Evolutionary conservation across 352 stramenopile genomes (phyloP).

Genomic region (Pythium dissotocum): DNA sequence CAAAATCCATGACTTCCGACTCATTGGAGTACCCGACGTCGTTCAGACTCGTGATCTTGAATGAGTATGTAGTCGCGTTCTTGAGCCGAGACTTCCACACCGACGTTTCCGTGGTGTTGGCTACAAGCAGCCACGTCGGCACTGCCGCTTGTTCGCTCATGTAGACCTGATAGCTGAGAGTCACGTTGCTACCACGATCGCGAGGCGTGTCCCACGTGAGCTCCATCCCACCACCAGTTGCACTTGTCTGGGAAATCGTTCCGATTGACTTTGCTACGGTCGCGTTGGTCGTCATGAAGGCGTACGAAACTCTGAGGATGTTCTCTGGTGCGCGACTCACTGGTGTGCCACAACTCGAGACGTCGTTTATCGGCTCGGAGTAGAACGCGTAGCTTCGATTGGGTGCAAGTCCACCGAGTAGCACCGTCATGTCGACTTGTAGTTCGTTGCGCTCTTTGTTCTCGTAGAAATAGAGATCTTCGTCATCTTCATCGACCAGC

Average conservation of each 20-base stretch:
- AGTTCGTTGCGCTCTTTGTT: slow-evolving; percentile 10
- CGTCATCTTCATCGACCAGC: slow-evolving; percentile 2
- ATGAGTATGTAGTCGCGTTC: slow-evolving; percentile 46
- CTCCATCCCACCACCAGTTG: slow-evolving; percentile 54
- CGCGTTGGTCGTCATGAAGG: slow-evolving; percentile 32
- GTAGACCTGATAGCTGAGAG: slow-evolving; percentile 55
- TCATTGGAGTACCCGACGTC: slow-evolving; percentile 43
- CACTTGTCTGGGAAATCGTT: slow-evolving; percentile 34
- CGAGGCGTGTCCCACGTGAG: slow-evolving; percentile 42
- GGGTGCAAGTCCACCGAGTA: slow-evolving; percentile 46
- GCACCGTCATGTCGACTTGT: slow-evolving; percentile 35
- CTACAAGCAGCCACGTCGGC: slow-evolving; percentile 39
- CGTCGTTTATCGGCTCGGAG: slow-evolving; percentile 47
- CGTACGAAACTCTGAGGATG: slow-evolving; percentile 2
- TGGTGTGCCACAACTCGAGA: slow-evolving; percentile 38
- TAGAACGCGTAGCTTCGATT: slow-evolving; percentile 44
- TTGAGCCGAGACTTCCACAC: slow-evolving; percentile 60
- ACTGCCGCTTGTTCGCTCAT: slow-evolving; percentile 33
- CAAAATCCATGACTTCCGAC: slow-evolving; percentile 32
- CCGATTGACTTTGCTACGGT: slow-evolving; percentile 31
- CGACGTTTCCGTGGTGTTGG: slow-evolving; percentile 40
- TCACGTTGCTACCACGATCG: slow-evolving; percentile 38
- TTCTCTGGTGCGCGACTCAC: not conserved
- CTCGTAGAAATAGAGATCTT: slow-evolving; percentile 29
- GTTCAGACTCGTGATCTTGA: slow-evolving; percentile 52